Conservation (phyloP, 2,329 filamentous ascomycete genomes). For the Fragosphaeria purpurea region DNA sequence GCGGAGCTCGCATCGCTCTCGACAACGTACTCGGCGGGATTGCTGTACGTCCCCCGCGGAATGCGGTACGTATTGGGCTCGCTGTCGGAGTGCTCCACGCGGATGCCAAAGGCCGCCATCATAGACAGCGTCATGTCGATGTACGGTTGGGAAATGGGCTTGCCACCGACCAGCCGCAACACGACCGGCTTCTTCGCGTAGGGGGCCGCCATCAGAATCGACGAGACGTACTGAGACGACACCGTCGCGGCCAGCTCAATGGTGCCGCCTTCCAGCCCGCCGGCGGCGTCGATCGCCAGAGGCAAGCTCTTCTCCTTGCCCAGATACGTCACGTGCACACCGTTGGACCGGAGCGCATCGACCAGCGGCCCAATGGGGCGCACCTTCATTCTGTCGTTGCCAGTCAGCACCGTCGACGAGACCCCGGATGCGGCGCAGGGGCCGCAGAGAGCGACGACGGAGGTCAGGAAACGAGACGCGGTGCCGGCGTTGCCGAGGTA, state of each 20-base stretch:
- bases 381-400: constrained; percentile 93
- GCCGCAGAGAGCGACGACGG: constrained; percentile 74
- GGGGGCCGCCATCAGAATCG: constrained; percentile 89
- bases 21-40: constrained; percentile 76
- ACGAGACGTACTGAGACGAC: constrained; percentile 98
- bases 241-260: constrained; percentile 92
- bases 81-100: constrained; percentile 63
- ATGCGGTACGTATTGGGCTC: constrained; percentile 92
- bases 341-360: constrained; percentile 78
- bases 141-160: constrained; percentile 92
- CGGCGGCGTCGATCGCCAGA: constrained; percentile 69
- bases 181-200: constrained; percentile 94
- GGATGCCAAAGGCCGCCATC: constrained; percentile 87
- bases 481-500: constrained; percentile 97
- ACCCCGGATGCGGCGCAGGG: constrained; percentile 58
- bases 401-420: constrained; percentile 71
- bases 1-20: constrained; percentile 98
- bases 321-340: constrained; percentile 76
- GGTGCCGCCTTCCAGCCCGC: constrained; percentile 72
- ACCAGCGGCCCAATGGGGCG: constrained; percentile 89
- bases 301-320: constrained; percentile 78
- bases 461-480: constrained; percentile 88
- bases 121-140: constrained; percentile 99
- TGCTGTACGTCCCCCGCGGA: constrained; percentile 71
- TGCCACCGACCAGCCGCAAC: constrained; percentile 82